Base-by-base conservation (phyloP, 805 yeast genomes). In the Saturnispora kantuleensis region DNA sequence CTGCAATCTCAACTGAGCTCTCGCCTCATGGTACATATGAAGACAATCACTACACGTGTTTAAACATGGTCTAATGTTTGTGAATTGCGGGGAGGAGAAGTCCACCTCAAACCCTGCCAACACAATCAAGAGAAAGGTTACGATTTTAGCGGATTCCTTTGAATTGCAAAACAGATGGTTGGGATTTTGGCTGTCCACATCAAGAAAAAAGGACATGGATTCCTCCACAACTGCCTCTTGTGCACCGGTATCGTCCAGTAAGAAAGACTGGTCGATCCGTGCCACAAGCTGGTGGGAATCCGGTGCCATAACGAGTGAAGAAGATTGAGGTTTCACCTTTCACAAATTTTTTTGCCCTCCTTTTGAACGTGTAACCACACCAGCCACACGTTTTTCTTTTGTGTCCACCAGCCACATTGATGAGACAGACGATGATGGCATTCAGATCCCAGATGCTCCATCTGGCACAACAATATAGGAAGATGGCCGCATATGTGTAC, bases 1-100 rank as follows among this genome's bases (percentile, higher is more conserved):
- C 33, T 71, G 74, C 41, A 71, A 65, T 39, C 76, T 63, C 45
- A 81, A 59, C 17, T 62, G 61, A 11, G 77, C 69, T 52, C 79
- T 69, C 3, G 79, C 77, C 35, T 65, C 57, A 47, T 77, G 76
- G 52, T 79, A 83, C 29, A 67, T 59, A 17, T 64, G 48, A 5
- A 78, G 63, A 60, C 93, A 84, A 5, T 68, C 61, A 2, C 68
- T 63, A 59, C 93, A 84, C 3, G 56, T 47, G 32, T 64, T 59
- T 11, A 83, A 59, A 18, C 70, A 63, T 1, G 60, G 33, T 10
- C 55, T 44, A 21, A 50, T 50, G 4, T 42, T 35, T 2, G 26
- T 30, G 13, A 39, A 52, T 37, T 31, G 45, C 32, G 58, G 58
- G 8, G 64, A 64, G 53, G 78, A 74, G 28, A 48, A 47, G 31